Base-by-base conservation (phyloP, 2,329 filamentous ascomycete species). In the Fusarium transvaalense region DNA sequence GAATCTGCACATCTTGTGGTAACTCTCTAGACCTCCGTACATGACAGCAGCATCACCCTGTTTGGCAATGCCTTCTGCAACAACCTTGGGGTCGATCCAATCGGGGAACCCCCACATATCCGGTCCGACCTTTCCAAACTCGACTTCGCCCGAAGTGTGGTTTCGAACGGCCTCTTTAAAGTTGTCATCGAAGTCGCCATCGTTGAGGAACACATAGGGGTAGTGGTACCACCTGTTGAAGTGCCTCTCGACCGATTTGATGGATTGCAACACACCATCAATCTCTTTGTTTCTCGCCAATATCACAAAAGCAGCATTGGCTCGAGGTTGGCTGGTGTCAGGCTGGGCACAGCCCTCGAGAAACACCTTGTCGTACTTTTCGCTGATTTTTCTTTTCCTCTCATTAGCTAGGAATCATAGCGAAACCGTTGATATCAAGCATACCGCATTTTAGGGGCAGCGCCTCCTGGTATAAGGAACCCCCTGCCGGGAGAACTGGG, bases 151-250 rank as follows among this genome's bases (percentile, higher is more conserved):
- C 55, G 92, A 97, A n/a, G 94, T 97, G 81, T 99, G 93, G 77
- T 97, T 97, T 76, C 86, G 83, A 60, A 99, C 88, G 0, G 90
- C 91, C 73, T 95, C 91, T 79, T 93, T 97, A 86, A 99, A 99
- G 14, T 90, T 92, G 76, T 93, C 89, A 80, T 98, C 94, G 86
- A 99, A 99, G 60, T 98, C 94, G 68, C 91, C 96, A 76, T 99
- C 95, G 81, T 99, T 99, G 72, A 99, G 84, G 80, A 99, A 98
- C 72, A 98, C 95, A 78, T 98, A 99, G 27, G 96, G 96, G 79
- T 99, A 99, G 80, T 98, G 89, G 79, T 94, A 99, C 94, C 95
- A 99, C 71, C 94, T 89, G 82, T 99, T 99, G 88, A 99, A 99
- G 81, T 99, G 96, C 74, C 96, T 89, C 83, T 99, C 96, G 72